Base-by-base conservation (phyloP, 2,329 filamentous ascomycete species). In the Septoria petroselini region DNA sequence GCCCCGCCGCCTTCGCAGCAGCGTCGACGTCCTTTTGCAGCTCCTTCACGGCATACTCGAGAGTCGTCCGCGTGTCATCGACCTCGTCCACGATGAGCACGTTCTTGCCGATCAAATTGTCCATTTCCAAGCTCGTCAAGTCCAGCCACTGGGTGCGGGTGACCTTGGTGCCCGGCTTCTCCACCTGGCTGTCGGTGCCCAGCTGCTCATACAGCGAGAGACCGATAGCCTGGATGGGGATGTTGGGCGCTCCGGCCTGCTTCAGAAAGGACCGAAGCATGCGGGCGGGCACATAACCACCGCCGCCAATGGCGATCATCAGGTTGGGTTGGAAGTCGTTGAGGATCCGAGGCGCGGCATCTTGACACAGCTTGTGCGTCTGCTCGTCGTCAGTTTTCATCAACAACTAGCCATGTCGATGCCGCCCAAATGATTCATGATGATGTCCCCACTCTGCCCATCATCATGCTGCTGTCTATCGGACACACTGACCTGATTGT, bases 221-320 rank as follows among this genome's bases (percentile, higher is more conserved):
- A 41, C 93, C 93, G 70, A 98, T 98, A 58, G 93, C 93, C 79
- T 98, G 93, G 73, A 98, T 98, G 61, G 93, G 91, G 66, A 98
- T 98, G 76, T 98, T 98, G 72, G 90, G 84, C 55, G 78, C 81
- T 62, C 86, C 88, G 53, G 88, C 79, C 68, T 83, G 82, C 79
- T 95, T 96, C 71, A 98, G 86, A 79, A 98, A 98, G 15, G 93
- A 97, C 76, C 93, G 88, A 58, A 98, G 82, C 71, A 98, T 98
- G 64, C 93, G 88, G 38, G 93, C 93, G 54, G 93, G 93, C 33
- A 98, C 90, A 73, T 96, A 98, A 65, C 93, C 93, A 64, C 93
- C 93, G 59, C 93, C 93, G 64, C 93, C 93, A 70, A 97, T 97
- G 68, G 93, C 93, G 71, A 98, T 95, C 80, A 98, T 95, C 62